A percentile compares a stretch with the other conserved stretches of the same genome.
Conservation (phyloP, 306 rosid species). For the Benincasa hispida region DNA sequence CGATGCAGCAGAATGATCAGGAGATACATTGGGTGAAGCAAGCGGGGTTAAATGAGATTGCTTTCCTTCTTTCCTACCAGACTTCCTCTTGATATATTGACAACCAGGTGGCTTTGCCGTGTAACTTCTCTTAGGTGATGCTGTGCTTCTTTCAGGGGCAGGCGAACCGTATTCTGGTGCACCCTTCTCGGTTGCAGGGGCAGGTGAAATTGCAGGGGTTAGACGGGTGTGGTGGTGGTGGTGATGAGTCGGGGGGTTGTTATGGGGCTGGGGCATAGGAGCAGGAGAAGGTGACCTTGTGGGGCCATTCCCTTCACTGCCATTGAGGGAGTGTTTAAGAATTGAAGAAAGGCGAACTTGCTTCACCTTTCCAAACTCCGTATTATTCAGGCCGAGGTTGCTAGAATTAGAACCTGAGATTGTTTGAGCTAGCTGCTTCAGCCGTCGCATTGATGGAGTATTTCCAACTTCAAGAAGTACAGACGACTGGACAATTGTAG, state of each 20-base stretch:
- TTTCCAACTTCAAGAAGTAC: constrained; percentile 60
- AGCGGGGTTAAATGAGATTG: constrained; percentile 34
- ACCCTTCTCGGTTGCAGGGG: constrained; percentile 17
- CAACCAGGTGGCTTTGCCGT: constrained; percentile 58
- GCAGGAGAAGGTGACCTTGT: constrained; percentile 52
- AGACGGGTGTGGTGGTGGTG: constrained; percentile 28
- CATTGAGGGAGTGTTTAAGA: constrained; percentile 57
- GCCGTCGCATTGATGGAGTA: constrained; percentile 44
- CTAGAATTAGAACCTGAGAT: constrained; percentile 54
- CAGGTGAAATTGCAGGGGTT: constrained; percentile 49
- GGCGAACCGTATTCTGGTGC: constrained; percentile 36
- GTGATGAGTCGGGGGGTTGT: constrained; percentile 37
- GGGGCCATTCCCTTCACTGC: constrained; percentile 34
- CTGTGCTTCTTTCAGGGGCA: constrained; percentile 17
- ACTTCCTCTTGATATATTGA: constrained; percentile 29
- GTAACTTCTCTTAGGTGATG: constrained; percentile 27
- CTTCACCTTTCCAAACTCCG: constrained; percentile 81
- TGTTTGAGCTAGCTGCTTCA: constrained; percentile 79
- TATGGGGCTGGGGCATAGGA: constrained; percentile 40
- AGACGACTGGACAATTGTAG: constrained; percentile 59
- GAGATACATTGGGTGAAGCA: constrained; percentile 31
- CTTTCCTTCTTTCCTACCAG: constrained; percentile 24
- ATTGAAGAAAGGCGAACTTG: constrained; percentile 76
- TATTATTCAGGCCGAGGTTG: constrained; percentile 83
- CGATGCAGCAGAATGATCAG: constrained; percentile 17